Conservation (phyloP, 805 yeast genomes). For the Vanderwaltozyma polyspora region DNA sequence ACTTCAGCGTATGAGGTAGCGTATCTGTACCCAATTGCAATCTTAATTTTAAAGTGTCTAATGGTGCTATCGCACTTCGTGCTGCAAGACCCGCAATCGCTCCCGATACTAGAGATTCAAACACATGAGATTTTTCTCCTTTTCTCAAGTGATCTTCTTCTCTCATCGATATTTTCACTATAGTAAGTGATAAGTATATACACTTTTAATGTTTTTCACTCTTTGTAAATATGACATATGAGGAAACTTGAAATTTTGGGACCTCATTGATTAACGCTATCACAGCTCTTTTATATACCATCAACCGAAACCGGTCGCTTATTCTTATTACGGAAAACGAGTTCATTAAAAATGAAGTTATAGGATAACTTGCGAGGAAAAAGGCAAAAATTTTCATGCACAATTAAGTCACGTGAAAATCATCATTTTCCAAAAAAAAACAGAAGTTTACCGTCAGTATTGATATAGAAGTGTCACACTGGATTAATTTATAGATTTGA, state of each 20-base stretch:
- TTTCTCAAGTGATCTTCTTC: conserved; percentile 34
- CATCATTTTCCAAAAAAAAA: background rate
- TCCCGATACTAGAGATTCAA: conserved; percentile 56
- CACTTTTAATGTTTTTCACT: no score
- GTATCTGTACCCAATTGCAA: conserved; percentile 15
- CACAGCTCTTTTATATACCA: no score
- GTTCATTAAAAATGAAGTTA: no score
- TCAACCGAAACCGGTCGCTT: no score
- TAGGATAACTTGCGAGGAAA: no score
- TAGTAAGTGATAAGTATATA: no score
- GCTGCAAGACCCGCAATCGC: conserved; percentile 56
- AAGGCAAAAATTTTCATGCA: no score
- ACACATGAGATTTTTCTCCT: conserved; percentile 42
- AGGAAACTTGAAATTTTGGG: no score
- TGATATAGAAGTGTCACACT: background rate
- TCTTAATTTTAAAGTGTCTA: conserved; percentile 26
- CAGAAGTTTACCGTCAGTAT: background rate
- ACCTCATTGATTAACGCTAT: no score
- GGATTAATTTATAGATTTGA: background rate
- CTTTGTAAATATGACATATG: no score
- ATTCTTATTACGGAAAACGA: no score
- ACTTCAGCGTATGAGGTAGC: background rate
- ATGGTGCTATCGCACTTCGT: conserved; percentile 30
- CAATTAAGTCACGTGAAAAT: no score
- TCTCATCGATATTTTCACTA: background rate